Evolutionary conservation across 179 eudicot genomes (phyloP).

Genomic region (Drosera spatulata): DNA sequence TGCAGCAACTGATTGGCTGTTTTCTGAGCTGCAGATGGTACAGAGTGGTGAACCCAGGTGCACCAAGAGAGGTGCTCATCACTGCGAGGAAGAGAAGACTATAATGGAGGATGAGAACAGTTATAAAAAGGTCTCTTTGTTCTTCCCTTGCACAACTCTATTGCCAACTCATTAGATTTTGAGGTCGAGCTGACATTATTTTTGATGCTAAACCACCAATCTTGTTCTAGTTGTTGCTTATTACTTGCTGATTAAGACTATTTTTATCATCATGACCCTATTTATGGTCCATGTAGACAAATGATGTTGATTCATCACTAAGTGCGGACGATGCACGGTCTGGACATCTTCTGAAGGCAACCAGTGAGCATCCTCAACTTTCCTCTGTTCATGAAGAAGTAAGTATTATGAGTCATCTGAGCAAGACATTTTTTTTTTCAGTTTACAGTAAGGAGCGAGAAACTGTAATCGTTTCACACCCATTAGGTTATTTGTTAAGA

Average conservation of each 20-base stretch:
- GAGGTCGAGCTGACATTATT: too few relatives aligned
- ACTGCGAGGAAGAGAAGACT: constrained; percentile 30
- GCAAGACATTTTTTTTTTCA: too few relatives aligned
- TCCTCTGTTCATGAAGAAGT: constrained; percentile 29
- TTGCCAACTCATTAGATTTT: too few relatives aligned
- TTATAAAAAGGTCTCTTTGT: constrained; percentile 16
- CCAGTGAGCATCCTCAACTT: constrained; percentile 10
- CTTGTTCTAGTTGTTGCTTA: too few relatives aligned
- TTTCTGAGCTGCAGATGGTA: constrained; percentile 15
- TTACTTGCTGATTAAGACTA: too few relatives aligned
- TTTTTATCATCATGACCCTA: background rate
- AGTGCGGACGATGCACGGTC: background rate
- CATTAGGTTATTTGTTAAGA: too few relatives aligned
- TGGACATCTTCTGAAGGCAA: constrained; percentile 3
- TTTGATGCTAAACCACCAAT: too few relatives aligned
- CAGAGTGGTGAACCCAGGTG: constrained; percentile 24
- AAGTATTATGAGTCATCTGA: background rate
- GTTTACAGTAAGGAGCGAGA: too few relatives aligned
- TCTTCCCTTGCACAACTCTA: background rate
- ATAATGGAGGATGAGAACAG: constrained; percentile 22
- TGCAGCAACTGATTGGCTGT: too few relatives aligned
- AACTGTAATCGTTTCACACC: too few relatives aligned
- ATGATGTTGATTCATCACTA: constrained; percentile 14
- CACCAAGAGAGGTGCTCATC: constrained; percentile 11
- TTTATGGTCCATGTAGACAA: constrained; percentile 14